Conservation (phyloP, 805 yeast species). For the Yarrowia sp. region DNA sequence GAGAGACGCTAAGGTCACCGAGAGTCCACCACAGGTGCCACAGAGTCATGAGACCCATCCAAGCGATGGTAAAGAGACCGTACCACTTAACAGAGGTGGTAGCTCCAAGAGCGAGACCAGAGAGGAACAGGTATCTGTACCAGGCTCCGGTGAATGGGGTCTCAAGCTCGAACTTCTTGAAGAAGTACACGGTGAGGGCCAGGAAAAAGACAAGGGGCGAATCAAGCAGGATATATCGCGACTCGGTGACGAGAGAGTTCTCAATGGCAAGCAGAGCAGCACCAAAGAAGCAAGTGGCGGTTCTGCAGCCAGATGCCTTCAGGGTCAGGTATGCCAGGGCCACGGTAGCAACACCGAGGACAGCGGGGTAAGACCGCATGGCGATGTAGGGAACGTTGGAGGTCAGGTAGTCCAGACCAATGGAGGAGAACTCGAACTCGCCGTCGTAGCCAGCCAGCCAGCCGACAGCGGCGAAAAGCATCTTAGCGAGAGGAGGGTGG, state of each 20-base stretch:
- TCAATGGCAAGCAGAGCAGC: slow-evolving; percentile 56
- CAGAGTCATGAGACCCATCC: slow-evolving; percentile 54
- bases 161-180: slow-evolving; percentile 49
- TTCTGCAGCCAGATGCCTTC: slow-evolving; percentile 53
- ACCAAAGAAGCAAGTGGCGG: slow-evolving; percentile 49
- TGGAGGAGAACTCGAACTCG: slow-evolving; percentile 42
- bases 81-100: slow-evolving; percentile 63
- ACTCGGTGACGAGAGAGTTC: slow-evolving; percentile 59
- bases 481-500: slow-evolving; percentile 67
- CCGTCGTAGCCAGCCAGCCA: slow-evolving; percentile 53
- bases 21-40: slow-evolving; percentile 61
- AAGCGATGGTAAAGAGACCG: slow-evolving; percentile 62
- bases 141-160: slow-evolving; percentile 49
- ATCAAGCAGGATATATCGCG: slow-evolving; percentile 51
- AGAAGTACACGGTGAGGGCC: slow-evolving; percentile 49
- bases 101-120: slow-evolving; percentile 52
- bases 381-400: slow-evolving; percentile 48
- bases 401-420: slow-evolving; percentile 46
- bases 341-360: slow-evolving; percentile 53
- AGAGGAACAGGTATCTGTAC: slow-evolving; percentile 48
- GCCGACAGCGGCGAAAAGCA: slow-evolving; percentile 55
- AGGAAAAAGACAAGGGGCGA: slow-evolving; percentile 44
- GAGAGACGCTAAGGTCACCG: slow-evolving; percentile 60
- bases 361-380: slow-evolving; percentile 56
- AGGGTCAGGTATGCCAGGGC: slow-evolving; percentile 54